These are phyloP conservation scores for Triticum turgidum DNA, from an alignment of 176 grass and related monocot genomes.

Conservation along the genomic window DNA sequence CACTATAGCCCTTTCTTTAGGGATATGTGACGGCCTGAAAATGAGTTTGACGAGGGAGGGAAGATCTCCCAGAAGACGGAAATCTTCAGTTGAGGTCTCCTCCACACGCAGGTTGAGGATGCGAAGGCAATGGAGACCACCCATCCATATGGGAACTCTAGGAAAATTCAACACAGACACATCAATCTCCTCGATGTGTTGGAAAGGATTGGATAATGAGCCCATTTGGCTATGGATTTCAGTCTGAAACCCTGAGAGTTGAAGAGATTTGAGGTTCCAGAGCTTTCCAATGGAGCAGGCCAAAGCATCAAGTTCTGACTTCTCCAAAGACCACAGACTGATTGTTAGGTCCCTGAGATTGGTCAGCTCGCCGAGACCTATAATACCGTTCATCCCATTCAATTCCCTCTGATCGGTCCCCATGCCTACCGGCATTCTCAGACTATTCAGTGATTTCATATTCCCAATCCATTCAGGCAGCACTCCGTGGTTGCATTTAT, in stretches of 20 bases:
- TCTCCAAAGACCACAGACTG: accelerated
- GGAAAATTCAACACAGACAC: accelerated
- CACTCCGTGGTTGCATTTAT: accelerated
- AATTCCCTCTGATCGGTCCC: no score
- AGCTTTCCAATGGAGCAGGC: neutral
- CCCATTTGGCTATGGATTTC: neutral
- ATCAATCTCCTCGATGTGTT: neutral
- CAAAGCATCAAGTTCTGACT: neutral
- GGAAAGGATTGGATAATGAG: neutral
- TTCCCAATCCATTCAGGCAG: neutral
- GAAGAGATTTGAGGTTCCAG: neutral
- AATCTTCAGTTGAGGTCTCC: neutral
- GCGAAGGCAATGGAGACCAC: neutral
- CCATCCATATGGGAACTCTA: neutral
- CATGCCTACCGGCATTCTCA: neutral
- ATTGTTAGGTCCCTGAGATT: no score
- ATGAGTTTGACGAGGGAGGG: neutral
- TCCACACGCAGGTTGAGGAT: neutral
- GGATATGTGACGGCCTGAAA: neutral
- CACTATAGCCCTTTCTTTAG: neutral
- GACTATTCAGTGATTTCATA: neutral
- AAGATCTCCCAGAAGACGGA: neutral
- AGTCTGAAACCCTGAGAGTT: no score
- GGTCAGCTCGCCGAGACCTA: neutral
- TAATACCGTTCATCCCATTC: neutral